These are phyloP conservation scores for Seiridium cupressi DNA, from an alignment of 2,329 filamentous ascomycete species.

Conservation along the genomic window DNA sequence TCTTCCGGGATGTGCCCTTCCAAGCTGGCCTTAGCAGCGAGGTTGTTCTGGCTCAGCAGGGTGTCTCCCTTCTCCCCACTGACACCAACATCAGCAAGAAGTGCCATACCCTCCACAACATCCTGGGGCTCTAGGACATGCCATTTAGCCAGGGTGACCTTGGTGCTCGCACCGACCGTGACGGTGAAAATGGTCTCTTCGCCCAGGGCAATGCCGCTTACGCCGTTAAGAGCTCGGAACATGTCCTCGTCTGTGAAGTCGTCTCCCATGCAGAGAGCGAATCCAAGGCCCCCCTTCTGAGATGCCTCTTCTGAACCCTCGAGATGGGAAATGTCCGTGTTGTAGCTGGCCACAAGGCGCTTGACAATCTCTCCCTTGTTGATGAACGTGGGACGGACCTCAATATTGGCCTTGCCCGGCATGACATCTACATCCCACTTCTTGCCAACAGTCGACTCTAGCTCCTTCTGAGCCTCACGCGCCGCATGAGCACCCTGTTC, in stretches of 20 bases:
- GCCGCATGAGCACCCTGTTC: slow-evolving; percentile 81
- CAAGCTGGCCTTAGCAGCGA: slow-evolving; percentile 52
- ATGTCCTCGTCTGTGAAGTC: slow-evolving; percentile 98
- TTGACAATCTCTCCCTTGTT: slow-evolving; percentile 97
- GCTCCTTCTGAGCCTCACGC: slow-evolving; percentile 74
- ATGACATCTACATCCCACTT: slow-evolving; percentile 94
- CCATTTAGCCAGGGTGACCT: slow-evolving; percentile 87
- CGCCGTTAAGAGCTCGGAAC: slow-evolving; percentile 76
- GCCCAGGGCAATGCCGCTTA: slow-evolving; percentile 52
- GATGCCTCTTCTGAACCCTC: slow-evolving; percentile 20
- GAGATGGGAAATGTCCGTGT: slow-evolving; percentile 34
- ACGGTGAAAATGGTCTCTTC: slow-evolving; percentile 79
- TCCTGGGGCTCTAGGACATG: slow-evolving; percentile 86
- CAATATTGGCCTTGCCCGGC: slow-evolving; percentile 93
- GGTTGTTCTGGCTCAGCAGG: slow-evolving; percentile 51
- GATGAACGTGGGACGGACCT: slow-evolving; percentile 94
- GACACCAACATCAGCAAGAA: slow-evolving; percentile 48
- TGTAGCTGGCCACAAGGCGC: slow-evolving; percentile 75
- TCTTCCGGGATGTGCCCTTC: slow-evolving; percentile 48
- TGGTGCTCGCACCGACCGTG: slow-evolving; percentile 87
- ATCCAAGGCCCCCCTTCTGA: slow-evolving; percentile 63
- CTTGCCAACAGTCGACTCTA: slow-evolving; percentile 73
- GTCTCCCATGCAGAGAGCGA: slow-evolving; percentile 88
- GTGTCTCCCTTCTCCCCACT: slow-evolving; percentile 33
- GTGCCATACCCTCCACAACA: slow-evolving; percentile 69